phyloP scores from a whole-genome alignment of 192 early-diverging fungal genomes.

The Anaeromyces robustus region DNA sequence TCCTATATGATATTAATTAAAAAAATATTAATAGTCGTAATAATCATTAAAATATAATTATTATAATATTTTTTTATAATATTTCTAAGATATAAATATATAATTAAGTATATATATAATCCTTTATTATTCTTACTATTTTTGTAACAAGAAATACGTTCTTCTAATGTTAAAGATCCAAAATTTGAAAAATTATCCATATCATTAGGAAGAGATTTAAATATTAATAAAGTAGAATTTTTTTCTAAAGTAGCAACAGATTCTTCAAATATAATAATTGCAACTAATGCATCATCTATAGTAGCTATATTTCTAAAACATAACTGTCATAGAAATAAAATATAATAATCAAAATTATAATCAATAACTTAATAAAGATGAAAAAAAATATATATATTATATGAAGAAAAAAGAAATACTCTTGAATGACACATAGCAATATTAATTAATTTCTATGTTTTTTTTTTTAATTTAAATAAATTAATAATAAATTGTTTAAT shows the following conservation, averaged over 20 bases:
- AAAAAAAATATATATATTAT: no score
- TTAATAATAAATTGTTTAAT: no score
- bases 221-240: neutral
- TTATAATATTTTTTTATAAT: no score
- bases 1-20: neutral
- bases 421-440: neutral
- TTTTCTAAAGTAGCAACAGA: neutral
- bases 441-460: neutral
- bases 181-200: neutral
- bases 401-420: no score
- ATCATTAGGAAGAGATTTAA: neutral
- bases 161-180: neutral
- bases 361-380: no score
- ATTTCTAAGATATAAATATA: no score
- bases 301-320: neutral
- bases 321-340: neutral
- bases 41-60: no score
- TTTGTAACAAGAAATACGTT: neutral
- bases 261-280: neutral
- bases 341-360: no score
- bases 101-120: no score
- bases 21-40: neutral
- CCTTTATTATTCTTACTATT: no score
- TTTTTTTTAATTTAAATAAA: no score
- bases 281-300: neutral